Conservation (phyloP, 768 basidiomycete genomes). For the Leucosporidium yakuticum region DNA sequence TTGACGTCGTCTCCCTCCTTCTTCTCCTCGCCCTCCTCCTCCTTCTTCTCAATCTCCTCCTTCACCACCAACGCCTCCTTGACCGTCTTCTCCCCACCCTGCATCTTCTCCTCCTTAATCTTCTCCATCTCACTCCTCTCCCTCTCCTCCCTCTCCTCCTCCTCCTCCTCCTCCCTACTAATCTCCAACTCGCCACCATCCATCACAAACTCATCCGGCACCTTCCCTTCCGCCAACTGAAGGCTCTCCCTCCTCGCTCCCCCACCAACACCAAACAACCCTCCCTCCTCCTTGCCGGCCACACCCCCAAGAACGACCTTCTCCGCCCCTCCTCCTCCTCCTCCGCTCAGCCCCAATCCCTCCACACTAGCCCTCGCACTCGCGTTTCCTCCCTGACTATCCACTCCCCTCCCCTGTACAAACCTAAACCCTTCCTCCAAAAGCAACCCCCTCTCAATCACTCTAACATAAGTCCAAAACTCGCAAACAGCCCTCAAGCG, state of each 20-base stretch:
- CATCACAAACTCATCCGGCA: background rate
- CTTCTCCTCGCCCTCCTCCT: conserved; percentile 52
- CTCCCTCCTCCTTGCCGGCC: background rate
- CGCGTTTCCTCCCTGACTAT: background rate
- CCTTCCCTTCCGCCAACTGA: background rate
- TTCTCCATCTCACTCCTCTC: background rate
- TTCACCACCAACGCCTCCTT: conserved; percentile 53
- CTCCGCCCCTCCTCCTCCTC: background rate
- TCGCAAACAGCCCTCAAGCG: conserved; percentile 39
- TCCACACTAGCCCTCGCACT: background rate
- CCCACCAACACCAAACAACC: background rate
- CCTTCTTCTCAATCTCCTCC: conserved; percentile 60
- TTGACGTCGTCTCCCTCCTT: background rate
- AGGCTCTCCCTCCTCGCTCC: background rate
- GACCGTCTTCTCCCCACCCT: conserved; percentile 47
- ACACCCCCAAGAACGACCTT: background rate
- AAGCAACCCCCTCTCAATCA: conserved; percentile 35
- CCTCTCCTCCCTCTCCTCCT: conserved; percentile 1
- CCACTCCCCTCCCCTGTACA: conserved; percentile 13
- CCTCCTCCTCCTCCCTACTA: background rate
- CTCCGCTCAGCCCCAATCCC: background rate
- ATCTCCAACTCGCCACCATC: conserved; percentile 1
- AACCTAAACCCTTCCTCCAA: conserved; percentile 36
- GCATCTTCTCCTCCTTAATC: conserved; percentile 8
- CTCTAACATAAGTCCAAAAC: conserved; percentile 39